These are phyloP conservation scores for Chaetoceros muelleri DNA, from an alignment of 108 stramenopile genomes.

Conservation along the genomic window DNA sequence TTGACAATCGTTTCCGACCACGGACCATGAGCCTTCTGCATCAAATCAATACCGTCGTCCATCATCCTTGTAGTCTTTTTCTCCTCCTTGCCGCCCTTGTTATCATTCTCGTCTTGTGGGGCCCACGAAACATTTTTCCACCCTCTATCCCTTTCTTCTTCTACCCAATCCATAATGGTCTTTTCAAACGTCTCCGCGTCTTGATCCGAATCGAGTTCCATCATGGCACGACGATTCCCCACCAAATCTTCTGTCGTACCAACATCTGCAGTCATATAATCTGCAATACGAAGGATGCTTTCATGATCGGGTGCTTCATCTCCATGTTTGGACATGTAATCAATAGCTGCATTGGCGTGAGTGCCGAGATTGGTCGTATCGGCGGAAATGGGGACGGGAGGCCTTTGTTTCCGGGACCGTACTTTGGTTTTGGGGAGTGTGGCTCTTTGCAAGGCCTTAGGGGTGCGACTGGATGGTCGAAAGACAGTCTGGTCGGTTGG, in stretches of 20 bases:
- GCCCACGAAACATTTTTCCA: constrained; percentile 12
- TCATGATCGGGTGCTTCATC: constrained; percentile 12
- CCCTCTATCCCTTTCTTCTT: constrained; percentile 19
- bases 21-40: constrained; percentile 37
- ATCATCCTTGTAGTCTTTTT: constrained; percentile 14
- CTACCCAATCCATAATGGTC: constrained; percentile 19
- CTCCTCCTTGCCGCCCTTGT: constrained; percentile 10
- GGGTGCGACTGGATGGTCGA: neutral
- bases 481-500: too few species aligned
- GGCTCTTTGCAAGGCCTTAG: neutral
- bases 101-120: constrained; percentile 1
- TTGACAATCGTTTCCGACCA: constrained; percentile 70
- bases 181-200: constrained; percentile 15
- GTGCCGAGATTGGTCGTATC: neutral
- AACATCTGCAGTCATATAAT: constrained; percentile 47
- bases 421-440: neutral
- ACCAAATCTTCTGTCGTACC: constrained; percentile 74
- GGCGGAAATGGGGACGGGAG: neutral
- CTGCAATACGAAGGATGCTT: constrained; percentile 40
- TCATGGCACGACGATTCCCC: constrained; percentile 30
- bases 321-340: neutral
- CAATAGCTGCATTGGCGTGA: too few species aligned
- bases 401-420: neutral
- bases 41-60: constrained; percentile 29
- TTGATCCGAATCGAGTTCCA: constrained; percentile 28